These are phyloP conservation scores for Phoma sp. DNA, from an alignment of 2,329 filamentous ascomycete genomes.

Conservation along the genomic window DNA sequence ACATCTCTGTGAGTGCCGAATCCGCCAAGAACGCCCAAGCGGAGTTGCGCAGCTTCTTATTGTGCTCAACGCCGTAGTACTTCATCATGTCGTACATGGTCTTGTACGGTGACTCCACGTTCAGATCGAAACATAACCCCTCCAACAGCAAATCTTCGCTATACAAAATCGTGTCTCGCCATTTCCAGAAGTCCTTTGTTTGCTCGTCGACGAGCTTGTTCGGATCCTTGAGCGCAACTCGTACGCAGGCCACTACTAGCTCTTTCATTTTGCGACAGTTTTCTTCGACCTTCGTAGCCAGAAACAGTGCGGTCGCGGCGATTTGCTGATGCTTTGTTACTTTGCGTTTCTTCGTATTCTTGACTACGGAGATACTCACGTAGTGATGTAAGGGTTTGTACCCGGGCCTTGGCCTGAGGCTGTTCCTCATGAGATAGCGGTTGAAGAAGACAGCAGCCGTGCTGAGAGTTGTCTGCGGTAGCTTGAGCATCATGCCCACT, in stretches of 20 bases:
- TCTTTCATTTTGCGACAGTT: conserved; percentile 96
- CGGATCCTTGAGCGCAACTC: conserved; percentile 92
- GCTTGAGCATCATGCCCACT: conserved; percentile 87
- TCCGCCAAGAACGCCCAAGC: conserved; percentile 97
- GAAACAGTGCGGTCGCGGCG: conserved; percentile 87
- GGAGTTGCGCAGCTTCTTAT: conserved; percentile 81
- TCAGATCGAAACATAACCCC: conserved; percentile 89
- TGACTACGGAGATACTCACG: conserved; percentile 34
- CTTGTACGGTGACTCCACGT: conserved; percentile 86
- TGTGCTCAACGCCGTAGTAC: conserved; percentile 74
- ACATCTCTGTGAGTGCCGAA: conserved; percentile 81
- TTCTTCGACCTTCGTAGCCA: conserved; percentile 97
- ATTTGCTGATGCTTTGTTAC: conserved; percentile 62
- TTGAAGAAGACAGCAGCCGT: conserved; percentile 96
- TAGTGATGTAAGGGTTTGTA: conserved; percentile 84
- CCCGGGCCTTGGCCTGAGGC: conserved; percentile 73
- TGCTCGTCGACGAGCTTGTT: conserved; percentile 93
- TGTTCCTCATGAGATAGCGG: conserved; percentile 90
- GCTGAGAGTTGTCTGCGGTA: conserved; percentile 89
- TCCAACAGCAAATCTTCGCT: conserved; percentile 94
- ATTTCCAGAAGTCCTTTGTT: conserved; percentile 97
- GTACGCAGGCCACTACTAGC: conserved; percentile 89
- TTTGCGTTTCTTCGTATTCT: not conserved
- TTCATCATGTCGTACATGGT: conserved; percentile 81
- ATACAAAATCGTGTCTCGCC: conserved; percentile 90